Percentiles rank a stretch among this genome's conserved stretches.
Evolutionary conservation across 2,329 filamentous ascomycete genomes (phyloP).

Genomic region (Beauveria scarabaeidicola): DNA sequence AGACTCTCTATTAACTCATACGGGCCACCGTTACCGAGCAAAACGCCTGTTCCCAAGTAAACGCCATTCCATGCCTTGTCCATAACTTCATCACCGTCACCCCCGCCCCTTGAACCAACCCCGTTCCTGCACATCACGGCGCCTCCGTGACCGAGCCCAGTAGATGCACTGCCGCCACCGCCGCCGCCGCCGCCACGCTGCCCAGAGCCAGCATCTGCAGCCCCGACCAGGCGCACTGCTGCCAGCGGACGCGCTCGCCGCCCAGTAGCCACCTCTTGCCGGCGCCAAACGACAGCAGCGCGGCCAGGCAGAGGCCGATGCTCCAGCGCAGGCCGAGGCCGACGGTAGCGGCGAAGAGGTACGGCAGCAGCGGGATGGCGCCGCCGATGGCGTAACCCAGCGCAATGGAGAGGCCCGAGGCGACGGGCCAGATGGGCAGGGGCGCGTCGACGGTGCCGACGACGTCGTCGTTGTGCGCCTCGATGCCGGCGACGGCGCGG

Average conservation of each 20-base stretch:
- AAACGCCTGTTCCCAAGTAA: not conserved
- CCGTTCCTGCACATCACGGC: not conserved
- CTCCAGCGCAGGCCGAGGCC: constrained; percentile 41
- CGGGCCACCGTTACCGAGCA: not conserved
- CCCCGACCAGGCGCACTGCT: constrained; percentile 22
- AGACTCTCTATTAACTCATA: not conserved
- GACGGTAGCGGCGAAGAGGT: constrained; percentile 42
- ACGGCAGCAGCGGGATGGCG: constrained; percentile 53
- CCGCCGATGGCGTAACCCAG: constrained; percentile 55
- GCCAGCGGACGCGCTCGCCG: constrained; percentile 10
- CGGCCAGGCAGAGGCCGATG: constrained; percentile 43
- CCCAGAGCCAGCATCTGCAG: constrained; percentile 28
- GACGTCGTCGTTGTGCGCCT: constrained; percentile 11
- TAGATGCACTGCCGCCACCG: constrained; percentile 23
- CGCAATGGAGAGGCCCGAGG: constrained; percentile 51
- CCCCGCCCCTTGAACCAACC: not conserved
- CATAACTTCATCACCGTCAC: not conserved
- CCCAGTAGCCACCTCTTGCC: constrained; percentile 39
- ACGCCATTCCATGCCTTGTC: not conserved
- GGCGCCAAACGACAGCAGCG: constrained; percentile 49
- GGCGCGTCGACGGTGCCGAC: constrained; percentile 7
- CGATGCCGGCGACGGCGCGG: constrained; percentile 16
- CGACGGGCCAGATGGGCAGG: constrained; percentile 26
- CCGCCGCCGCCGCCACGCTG: constrained; percentile 23
- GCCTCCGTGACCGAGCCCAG: constrained; percentile 14